phyloP scores from a whole-genome alignment of 139 green algal genomes.

The Desmodesmus armatus region DNA sequence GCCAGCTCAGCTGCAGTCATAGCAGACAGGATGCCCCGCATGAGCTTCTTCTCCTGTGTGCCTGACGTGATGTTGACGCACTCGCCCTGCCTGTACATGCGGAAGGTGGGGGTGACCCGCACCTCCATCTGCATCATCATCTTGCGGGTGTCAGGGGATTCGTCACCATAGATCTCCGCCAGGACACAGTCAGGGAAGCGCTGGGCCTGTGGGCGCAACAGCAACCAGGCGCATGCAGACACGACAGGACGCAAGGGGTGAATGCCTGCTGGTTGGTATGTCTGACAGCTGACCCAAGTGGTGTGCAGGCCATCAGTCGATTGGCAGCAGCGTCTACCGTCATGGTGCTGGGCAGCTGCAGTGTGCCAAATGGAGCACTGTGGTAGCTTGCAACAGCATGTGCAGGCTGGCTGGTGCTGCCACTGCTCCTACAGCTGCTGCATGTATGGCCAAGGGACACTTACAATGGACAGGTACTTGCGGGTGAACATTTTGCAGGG shows the following conservation, averaged over 20 bases:
- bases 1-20: constrained; percentile 37
- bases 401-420: no score
- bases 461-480: constrained; percentile 61
- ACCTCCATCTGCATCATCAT: constrained; percentile 65
- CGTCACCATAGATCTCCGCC: constrained; percentile 74
- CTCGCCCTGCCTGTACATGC: constrained; percentile 65
- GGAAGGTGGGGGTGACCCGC: constrained; percentile 78
- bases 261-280: not conserved
- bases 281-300: no score
- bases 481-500: constrained; percentile 78
- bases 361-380: no score
- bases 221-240: no score
- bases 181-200: constrained; percentile 55
- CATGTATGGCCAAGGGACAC: no score
- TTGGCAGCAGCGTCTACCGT: no score
- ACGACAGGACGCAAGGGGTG: no score
- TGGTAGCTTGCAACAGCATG: no score
- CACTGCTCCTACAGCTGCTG: no score
- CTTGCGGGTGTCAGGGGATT: constrained; percentile 62
- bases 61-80: constrained; percentile 60
- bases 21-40: constrained; percentile 52
- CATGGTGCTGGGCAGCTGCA: no score
- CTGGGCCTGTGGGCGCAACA: constrained; percentile 1
- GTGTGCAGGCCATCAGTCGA: not conserved
- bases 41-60: constrained; percentile 71